Conservation (phyloP, 2,329 filamentous ascomycete genomes). For the Colletotrichum sp. region DNA sequence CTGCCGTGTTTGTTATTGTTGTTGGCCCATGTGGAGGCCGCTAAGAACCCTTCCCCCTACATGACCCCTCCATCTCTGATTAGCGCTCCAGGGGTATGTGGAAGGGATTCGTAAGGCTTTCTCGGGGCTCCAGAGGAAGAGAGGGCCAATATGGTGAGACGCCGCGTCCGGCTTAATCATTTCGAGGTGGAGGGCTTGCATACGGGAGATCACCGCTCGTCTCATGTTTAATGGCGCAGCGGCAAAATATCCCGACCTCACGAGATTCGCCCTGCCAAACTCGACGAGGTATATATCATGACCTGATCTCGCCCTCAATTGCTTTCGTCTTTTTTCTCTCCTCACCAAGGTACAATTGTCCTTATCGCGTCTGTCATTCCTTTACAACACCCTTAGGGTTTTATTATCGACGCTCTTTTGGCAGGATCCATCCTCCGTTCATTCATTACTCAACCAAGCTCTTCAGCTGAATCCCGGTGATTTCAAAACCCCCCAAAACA, state of each 20-base stretch:
- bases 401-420: conserved; percentile 14
- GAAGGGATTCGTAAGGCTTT: background rate
- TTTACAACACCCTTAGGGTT: conserved; percentile 1
- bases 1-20: background rate
- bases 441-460: background rate
- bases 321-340: background rate
- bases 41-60: background rate
- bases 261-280: background rate
- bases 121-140: background rate
- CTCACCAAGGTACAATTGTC: background rate
- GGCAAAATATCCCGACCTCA: background rate
- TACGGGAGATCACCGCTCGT: conserved; percentile 20
- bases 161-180: background rate
- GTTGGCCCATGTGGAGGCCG: background rate
- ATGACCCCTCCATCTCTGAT: background rate
- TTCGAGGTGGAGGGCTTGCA: conserved; percentile 15
- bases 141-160: background rate
- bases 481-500: background rate
- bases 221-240: conserved; percentile 12
- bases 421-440: conserved; percentile 19
- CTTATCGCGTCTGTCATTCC: conserved; percentile 6
- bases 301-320: background rate
- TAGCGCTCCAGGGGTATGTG: background rate
- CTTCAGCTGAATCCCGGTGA: conserved; percentile 10
- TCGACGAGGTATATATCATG: background rate